phyloP scores from a whole-genome alignment of 495 filamentous ascomycete genomes.

The Cercophora newfieldiana region DNA sequence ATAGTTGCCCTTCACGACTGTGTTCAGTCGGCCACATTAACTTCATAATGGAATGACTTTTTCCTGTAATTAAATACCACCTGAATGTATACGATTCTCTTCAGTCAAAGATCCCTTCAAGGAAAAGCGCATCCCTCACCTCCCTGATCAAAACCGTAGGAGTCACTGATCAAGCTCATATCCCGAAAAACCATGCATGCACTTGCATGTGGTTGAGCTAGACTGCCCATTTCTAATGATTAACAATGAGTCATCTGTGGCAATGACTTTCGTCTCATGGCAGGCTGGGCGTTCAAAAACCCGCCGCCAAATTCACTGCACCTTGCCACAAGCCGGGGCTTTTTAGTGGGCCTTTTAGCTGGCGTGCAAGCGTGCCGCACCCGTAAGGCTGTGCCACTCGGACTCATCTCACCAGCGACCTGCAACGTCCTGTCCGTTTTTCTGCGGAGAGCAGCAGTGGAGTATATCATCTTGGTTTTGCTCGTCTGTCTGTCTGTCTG shows the following conservation, averaged over 20 bases:
- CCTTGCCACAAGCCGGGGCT: neutral
- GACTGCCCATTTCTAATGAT: neutral
- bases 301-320: neutral
- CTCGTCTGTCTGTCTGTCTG: no score
- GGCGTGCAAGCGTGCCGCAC: neutral
- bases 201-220: neutral
- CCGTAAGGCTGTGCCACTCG: neutral
- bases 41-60: slow-evolving; percentile 98
- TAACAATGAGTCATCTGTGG: neutral
- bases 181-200: neutral
- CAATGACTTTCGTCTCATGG: neutral
- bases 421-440: neutral
- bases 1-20: slow-evolving; percentile 96
- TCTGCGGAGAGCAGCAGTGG: neutral
- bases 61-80: no score
- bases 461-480: neutral
- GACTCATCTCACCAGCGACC: neutral
- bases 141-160: no score
- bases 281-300: neutral
- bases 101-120: no score
- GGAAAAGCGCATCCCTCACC: no score
- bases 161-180: neutral
- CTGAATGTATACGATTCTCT: no score
- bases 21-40: slow-evolving; percentile 89
- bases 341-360: neutral